These are phyloP conservation scores for Pelagomonas calceolata DNA, from an alignment of 108 stramenopile genomes.

Conservation along the genomic window DNA sequence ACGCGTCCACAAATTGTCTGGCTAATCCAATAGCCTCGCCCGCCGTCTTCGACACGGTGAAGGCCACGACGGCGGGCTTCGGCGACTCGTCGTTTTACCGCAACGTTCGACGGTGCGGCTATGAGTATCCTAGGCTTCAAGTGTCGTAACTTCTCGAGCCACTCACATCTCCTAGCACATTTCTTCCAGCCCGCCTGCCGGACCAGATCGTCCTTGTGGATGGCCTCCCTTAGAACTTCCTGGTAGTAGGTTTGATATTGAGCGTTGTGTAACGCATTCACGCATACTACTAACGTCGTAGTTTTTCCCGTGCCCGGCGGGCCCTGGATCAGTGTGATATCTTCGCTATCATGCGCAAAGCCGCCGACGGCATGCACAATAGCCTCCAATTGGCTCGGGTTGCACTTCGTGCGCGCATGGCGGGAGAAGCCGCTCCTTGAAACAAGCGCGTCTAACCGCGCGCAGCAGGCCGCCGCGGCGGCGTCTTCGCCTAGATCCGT, in stretches of 20 bases:
- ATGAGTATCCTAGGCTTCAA: slow-evolving; percentile 69
- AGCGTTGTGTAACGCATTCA: slow-evolving; percentile 82
- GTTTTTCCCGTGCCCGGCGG: slow-evolving; percentile 73
- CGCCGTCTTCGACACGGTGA: no score
- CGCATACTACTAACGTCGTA: slow-evolving; percentile 79
- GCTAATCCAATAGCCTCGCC: slow-evolving; percentile 53
- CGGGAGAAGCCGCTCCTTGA: slow-evolving; percentile 67
- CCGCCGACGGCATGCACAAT: slow-evolving; percentile 44
- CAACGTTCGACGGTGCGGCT: slow-evolving; percentile 91
- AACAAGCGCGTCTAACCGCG: no score
- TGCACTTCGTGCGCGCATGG: slow-evolving; percentile 59
- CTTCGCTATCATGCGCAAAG: slow-evolving; percentile 51
- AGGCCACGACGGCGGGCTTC: no score
- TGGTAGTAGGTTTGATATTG: slow-evolving; percentile 74
- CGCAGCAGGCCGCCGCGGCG: not conserved
- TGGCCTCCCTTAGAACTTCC: slow-evolving; percentile 15
- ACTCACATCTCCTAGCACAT: no score
- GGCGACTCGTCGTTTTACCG: no score
- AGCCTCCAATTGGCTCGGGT: slow-evolving; percentile 62
- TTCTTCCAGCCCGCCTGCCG: no score
- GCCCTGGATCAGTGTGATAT: slow-evolving; percentile 73
- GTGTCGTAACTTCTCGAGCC: not conserved
- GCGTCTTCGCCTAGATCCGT: no score
- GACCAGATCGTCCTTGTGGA: no score
- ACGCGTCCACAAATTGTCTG: slow-evolving; percentile 54